Evolutionary conservation across 768 basidiomycete species (phyloP).

Genomic region (Peribolospora baueri): DNA sequence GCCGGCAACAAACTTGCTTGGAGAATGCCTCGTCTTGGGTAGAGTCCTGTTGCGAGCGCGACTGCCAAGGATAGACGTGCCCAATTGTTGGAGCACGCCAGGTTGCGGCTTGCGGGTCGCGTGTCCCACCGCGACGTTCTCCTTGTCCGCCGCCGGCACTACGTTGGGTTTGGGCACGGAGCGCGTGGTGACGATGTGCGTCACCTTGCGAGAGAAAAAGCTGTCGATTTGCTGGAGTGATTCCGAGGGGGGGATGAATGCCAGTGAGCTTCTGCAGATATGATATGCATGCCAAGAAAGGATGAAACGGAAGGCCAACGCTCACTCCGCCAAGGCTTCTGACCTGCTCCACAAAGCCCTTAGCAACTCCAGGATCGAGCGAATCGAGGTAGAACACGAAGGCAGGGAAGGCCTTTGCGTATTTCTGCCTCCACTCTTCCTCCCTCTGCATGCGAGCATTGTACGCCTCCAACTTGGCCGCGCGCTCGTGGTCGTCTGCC

Average conservation of each 20-base stretch:
- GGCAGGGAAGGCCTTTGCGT: constrained; percentile 54
- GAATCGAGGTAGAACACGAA: constrained; percentile 70
- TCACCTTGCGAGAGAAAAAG: constrained; percentile 67
- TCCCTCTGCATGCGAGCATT: constrained; percentile 14
- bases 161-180: constrained; percentile 9
- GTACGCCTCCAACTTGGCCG: constrained; percentile 11
- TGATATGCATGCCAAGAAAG: neutral
- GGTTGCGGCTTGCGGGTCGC: no score
- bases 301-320: constrained; percentile 10
- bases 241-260: constrained; percentile 1
- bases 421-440: constrained; percentile 58
- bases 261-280: neutral
- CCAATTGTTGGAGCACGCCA: no score
- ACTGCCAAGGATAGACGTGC: no score
- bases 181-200: constrained; percentile 57
- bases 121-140: neutral
- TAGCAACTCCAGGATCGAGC: constrained; percentile 25
- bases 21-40: no score
- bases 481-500: constrained; percentile 1
- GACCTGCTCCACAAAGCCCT: constrained; percentile 33
- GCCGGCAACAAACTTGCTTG: no score
- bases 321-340: constrained; percentile 52
- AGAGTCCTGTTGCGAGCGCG: neutral
- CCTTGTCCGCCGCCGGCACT: neutral
- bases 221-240: constrained; percentile 44